Base-by-base conservation (phyloP, 345 rosid genomes). In the Linum usitatissimum region DNA sequence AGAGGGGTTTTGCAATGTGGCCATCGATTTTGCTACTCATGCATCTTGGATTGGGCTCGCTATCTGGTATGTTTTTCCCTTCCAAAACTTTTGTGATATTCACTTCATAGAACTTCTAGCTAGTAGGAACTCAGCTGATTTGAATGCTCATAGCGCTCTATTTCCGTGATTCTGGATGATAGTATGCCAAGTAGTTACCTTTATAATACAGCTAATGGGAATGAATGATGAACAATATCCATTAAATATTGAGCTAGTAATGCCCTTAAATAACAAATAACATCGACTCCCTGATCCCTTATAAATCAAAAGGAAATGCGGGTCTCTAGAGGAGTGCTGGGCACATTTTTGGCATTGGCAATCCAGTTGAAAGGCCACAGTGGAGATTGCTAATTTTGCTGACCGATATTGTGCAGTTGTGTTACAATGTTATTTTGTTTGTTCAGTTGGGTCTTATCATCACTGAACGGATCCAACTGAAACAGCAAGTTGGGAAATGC, bases 1-100 rank as follows among this genome's bases (percentile, higher is more conserved):
- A 87, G 99, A 73, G 99, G 96, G 61, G 65, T 87, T 56, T 77
- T 93, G 77, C 80, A 90, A 57, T 93, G 99, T 70, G 96, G 97
- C 57, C 99, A 93, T 75, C 83, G 96, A 64, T 93, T 90, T 83
- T 93, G 99, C 72, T 93, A 84, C 80, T 77, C 83, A 0, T 93
- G 97, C 77, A 93, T 93, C 76, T 79, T 81, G 62, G 59, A 76
- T 31, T 90, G 99, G 99, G 91, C 88, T 59, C 84, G 84, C 61
- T 82, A 70, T 62, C 75, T 83, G 96, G 99, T 93, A 68, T 15
- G 18, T 34, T 60, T 63, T 55, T 71, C 45, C 72, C 76, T 54
- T 55, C 36, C 67, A 34, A 49, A 28, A 61, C 19, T 31, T 19
- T 2, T 55, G 28, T 38, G 18, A 9, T 30, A 28, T 36, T 23